These are phyloP conservation scores for Xerocomus nothofagi DNA, from an alignment of 1,284 basidiomycete species.

Conservation along the genomic window DNA sequence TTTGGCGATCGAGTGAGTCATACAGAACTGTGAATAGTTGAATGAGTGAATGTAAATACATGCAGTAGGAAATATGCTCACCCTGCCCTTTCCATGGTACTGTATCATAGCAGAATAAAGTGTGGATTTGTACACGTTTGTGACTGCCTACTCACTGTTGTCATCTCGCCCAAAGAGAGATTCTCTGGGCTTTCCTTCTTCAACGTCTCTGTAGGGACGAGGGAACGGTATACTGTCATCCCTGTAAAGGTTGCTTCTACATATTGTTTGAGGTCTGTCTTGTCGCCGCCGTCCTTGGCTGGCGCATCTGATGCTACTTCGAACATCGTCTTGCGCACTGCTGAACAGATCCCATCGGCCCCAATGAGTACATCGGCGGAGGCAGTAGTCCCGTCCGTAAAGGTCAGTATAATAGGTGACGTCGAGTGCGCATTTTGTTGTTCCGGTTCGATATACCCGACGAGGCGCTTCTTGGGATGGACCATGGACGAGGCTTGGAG, in stretches of 20 bases:
- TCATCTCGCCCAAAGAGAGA: slow-evolving; percentile 2
- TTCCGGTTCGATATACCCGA: slow-evolving; percentile 11
- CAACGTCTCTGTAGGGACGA: slow-evolving; percentile 19
- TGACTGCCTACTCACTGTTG: slow-evolving; percentile 11
- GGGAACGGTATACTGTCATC: slow-evolving; percentile 16
- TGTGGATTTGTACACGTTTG: no score
- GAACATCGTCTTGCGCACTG: slow-evolving; percentile 22
- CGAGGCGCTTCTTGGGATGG: slow-evolving; percentile 21
- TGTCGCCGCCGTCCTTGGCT: background rate
- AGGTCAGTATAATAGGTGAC: slow-evolving; percentile 12
- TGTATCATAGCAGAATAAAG: slow-evolving; percentile 3
- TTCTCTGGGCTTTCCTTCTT: slow-evolving; percentile 8
- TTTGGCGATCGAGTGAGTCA: slow-evolving; percentile 45
- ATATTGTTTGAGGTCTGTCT: slow-evolving; percentile 14
- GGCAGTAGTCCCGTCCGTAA: slow-evolving; percentile 20
- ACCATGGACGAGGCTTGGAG: slow-evolving; percentile 24
- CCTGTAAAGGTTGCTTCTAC: slow-evolving; percentile 22
- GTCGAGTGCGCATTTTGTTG: background rate
- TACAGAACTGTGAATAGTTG: slow-evolving; percentile 35
- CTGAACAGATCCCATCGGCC: slow-evolving; percentile 23
- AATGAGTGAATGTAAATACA: background rate
- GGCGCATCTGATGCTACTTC: slow-evolving; percentile 13
- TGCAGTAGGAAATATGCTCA: background rate
- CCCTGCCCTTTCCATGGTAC: slow-evolving; percentile 17
- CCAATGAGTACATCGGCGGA: slow-evolving; percentile 20